Evolutionary conservation across 108 stramenopile genomes (phyloP).

Genomic region (Cyclostephanos tholiformis): DNA sequence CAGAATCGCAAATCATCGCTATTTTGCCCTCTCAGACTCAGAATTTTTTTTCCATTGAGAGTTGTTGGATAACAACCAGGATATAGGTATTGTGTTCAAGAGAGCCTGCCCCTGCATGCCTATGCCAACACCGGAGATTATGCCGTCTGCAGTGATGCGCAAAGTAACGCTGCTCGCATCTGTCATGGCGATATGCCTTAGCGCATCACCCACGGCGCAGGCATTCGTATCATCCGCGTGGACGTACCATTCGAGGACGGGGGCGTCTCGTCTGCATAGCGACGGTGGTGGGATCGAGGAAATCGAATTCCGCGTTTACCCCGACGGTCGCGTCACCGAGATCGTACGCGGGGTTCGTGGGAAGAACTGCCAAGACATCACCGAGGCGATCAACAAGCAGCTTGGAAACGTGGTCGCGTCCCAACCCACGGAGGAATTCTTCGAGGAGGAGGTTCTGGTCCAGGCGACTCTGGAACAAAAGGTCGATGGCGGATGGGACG

Average conservation of each 20-base stretch:
- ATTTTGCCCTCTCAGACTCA: too few relatives aligned
- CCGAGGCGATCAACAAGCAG: conserved; percentile 70
- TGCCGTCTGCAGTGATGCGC: not conserved
- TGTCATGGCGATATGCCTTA: conserved; percentile 1
- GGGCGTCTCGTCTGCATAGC: not conserved
- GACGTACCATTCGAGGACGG: not conserved
- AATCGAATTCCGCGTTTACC: conserved; percentile 83
- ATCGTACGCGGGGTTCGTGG: conserved; percentile 84
- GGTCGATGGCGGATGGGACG: conserved; percentile 45
- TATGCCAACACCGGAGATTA: not conserved
- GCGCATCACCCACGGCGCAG: not conserved
- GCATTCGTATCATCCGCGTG: not conserved
- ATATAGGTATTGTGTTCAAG: too few relatives aligned
- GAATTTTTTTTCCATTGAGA: not conserved
- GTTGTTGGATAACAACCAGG: too few relatives aligned
- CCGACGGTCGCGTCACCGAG: conserved; percentile 87
- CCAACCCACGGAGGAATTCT: conserved; percentile 86
- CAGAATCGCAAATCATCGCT: too few relatives aligned
- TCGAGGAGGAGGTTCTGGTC: conserved; percentile 66
- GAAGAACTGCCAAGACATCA: conserved; percentile 67
- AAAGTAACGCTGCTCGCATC: not conserved
- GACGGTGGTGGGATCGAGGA: conserved; percentile 58
- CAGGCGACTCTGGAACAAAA: conserved; percentile 58
- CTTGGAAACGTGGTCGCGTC: conserved; percentile 71
- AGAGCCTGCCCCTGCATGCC: not conserved